Base-by-base conservation (phyloP, 2,329 filamentous ascomycete genomes). In the Alternaria incomplexa region DNA sequence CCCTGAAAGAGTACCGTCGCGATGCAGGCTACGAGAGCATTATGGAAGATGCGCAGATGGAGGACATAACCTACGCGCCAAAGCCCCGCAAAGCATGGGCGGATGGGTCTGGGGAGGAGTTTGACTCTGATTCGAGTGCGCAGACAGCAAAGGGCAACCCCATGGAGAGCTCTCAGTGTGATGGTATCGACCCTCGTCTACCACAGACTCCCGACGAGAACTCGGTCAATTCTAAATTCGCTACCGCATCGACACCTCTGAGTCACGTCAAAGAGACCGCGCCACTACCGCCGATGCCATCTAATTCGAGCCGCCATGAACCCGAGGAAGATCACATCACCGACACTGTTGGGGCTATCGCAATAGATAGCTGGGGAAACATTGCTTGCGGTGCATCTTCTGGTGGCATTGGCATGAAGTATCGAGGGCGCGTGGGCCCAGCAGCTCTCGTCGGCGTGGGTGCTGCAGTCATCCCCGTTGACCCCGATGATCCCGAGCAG, bases 321-420 rank as follows among this genome's bases (percentile, higher is more conserved):
- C 20, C 32, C 12, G 66, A 69, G 51, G 79, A 83, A 22, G 89
- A 93, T 65, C 86, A 91, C 73, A 85, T 99, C 71, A 96, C 91
- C 3, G 96, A 99, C 82, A 99, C 96, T 12, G 93, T 99, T 62
- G 96, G 96, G 47, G 96, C 94, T 26, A 97, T 99, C 75, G 96
- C 93, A 11, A 90, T 99, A 66, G 96, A 99, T 74, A 86, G 87
- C 53, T 88, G 86, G 70, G 96, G 96, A 15, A 90, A 91, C 62
- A 97, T 99, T 75, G 95, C 96, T 5, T 96, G 95, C 5, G 96
- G 91, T 15, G 97, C 96, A 2, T 99, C 96, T 2, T 99, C 96
- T 15, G 96, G 96, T 6, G 96, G 96, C 1, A 99, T 99, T 77
- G 95, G 96, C 26, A 97, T 99, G 95, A 99, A 99, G 78, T 94